Percentiles rank a stretch among this genome's conserved stretches.
Conservation (phyloP, 768 basidiomycete genomes). For the Lentinula guzmanii region DNA sequence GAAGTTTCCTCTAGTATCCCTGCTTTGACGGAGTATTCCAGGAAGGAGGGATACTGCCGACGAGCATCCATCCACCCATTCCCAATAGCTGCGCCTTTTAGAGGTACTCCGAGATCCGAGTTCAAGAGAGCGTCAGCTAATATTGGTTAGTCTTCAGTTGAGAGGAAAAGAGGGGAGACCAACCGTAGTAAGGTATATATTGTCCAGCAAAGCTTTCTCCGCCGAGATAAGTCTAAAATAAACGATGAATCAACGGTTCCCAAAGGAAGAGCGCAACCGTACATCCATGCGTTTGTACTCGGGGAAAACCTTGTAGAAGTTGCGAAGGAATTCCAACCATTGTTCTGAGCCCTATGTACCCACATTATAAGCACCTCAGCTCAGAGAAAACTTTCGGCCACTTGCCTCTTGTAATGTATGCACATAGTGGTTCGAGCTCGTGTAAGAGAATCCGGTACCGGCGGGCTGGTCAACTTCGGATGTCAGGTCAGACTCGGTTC, state of each 20-base stretch:
- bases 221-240: conserved; percentile 79
- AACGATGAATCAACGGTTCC: not conserved
- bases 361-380: conserved; percentile 5
- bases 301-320: conserved; percentile 90
- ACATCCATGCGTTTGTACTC: conserved; percentile 82
- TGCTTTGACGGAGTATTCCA: conserved; percentile 79
- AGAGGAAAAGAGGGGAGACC: conserved; percentile 10
- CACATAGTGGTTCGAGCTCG: conserved; percentile 79
- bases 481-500: not conserved
- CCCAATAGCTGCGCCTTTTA: conserved; percentile 85
- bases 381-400: not conserved
- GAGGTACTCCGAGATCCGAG: conserved; percentile 50
- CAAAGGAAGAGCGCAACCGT: conserved; percentile 19
- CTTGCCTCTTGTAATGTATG: conserved; percentile 65
- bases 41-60: conserved; percentile 83
- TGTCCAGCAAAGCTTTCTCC: conserved; percentile 98
- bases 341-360: conserved; percentile 61
- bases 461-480: conserved; percentile 90
- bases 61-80: conserved; percentile 97
- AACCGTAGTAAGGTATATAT: conserved; percentile 94
- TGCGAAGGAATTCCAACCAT: conserved; percentile 75
- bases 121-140: conserved; percentile 73
- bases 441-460: conserved; percentile 91
- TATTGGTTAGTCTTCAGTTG: not conserved
- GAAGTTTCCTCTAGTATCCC: conserved; percentile 71